Evolutionary conservation across 768 basidiomycete genomes (phyloP).

Genomic region (Tulasnella sp.): DNA sequence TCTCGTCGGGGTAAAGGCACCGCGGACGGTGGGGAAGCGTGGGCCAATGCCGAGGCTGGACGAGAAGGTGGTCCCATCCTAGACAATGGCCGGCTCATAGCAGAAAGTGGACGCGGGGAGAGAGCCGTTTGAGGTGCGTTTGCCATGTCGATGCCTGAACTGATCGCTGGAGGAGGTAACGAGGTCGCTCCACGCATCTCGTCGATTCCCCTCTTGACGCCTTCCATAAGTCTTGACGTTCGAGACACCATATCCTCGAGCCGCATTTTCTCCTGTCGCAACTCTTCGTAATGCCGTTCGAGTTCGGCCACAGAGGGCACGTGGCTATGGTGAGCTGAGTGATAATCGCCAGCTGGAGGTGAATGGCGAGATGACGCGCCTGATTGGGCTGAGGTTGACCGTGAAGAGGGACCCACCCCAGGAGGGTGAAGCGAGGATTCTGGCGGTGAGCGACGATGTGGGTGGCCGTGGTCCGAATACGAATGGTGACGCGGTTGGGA

Average conservation of each 20-base stretch:
- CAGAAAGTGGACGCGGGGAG: constrained; percentile 8
- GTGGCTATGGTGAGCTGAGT: not conserved
- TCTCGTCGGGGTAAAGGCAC: constrained; percentile 26
- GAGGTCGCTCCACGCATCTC: constrained; percentile 57
- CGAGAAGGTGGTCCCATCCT: constrained; percentile 31
- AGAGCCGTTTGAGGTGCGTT: constrained; percentile 9
- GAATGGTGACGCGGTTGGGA: constrained; percentile 25
- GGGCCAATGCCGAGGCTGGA: constrained; percentile 26
- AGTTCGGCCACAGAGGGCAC: constrained; percentile 62
- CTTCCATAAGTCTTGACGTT: constrained; percentile 73
- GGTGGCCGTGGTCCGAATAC: constrained; percentile 19
- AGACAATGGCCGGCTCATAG: constrained; percentile 3
- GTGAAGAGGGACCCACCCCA: constrained; percentile 8
- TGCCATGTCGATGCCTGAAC: constrained; percentile 13
- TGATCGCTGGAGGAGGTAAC: constrained; percentile 19
- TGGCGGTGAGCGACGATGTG: constrained; percentile 17
- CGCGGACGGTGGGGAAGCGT: not conserved
- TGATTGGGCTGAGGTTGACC: constrained; percentile 17
- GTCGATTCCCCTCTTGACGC: constrained; percentile 73
- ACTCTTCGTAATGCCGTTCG: constrained; percentile 69
- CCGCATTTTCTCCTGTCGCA: constrained; percentile 63
- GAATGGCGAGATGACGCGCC: constrained; percentile 25
- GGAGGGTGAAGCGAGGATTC: constrained; percentile 20
- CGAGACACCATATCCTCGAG: constrained; percentile 75
- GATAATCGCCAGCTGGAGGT: constrained; percentile 23